These are phyloP conservation scores for Gnomoniopsis smithogilvyi DNA, from an alignment of 2,329 filamentous ascomycete genomes.

Conservation along the genomic window DNA sequence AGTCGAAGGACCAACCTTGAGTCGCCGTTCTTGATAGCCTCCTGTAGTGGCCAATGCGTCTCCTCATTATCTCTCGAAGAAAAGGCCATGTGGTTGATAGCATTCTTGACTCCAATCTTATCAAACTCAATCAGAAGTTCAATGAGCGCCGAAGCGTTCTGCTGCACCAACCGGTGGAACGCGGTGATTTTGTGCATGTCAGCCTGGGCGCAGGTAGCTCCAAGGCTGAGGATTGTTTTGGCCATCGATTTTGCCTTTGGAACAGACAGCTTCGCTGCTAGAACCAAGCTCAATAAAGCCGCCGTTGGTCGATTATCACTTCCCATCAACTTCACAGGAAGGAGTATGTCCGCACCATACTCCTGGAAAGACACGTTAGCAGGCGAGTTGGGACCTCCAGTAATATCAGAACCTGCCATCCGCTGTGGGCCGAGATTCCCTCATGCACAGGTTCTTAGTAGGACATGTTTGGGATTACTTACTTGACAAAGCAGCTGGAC, in stretches of 20 bases:
- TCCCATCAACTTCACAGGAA: slow-evolving; percentile 67
- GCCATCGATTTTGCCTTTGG: slow-evolving; percentile 65
- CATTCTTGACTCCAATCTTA: slow-evolving; percentile 55
- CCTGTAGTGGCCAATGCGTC: slow-evolving; percentile 38
- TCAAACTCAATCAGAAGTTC: slow-evolving; percentile 54
- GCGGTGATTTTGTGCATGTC: slow-evolving; percentile 63
- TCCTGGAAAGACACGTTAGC: slow-evolving; percentile 30
- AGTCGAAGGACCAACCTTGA: slow-evolving; percentile 54
- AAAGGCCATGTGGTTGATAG: slow-evolving; percentile 63
- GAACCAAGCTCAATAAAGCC: slow-evolving; percentile 66
- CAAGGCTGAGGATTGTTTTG: slow-evolving; percentile 62
- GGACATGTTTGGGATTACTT: neutral
- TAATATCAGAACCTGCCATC: too few relatives aligned
- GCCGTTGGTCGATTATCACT: slow-evolving; percentile 45
- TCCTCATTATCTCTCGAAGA: slow-evolving; percentile 19
- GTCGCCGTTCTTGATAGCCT: slow-evolving; percentile 55
- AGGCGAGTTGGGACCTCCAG: too few relatives aligned
- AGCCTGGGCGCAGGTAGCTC: slow-evolving; percentile 70
- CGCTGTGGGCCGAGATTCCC: too few relatives aligned
- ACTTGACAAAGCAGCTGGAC: slow-evolving; percentile 64
- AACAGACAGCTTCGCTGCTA: slow-evolving; percentile 63
- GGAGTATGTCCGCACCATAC: slow-evolving; percentile 73
- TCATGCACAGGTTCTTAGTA: too few relatives aligned
- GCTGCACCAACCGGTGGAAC: slow-evolving; percentile 61
- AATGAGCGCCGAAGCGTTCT: slow-evolving; percentile 44